Base-by-base conservation (phyloP, 2,329 filamentous ascomycete genomes). In the Ceratocystis diversiconidia region DNA sequence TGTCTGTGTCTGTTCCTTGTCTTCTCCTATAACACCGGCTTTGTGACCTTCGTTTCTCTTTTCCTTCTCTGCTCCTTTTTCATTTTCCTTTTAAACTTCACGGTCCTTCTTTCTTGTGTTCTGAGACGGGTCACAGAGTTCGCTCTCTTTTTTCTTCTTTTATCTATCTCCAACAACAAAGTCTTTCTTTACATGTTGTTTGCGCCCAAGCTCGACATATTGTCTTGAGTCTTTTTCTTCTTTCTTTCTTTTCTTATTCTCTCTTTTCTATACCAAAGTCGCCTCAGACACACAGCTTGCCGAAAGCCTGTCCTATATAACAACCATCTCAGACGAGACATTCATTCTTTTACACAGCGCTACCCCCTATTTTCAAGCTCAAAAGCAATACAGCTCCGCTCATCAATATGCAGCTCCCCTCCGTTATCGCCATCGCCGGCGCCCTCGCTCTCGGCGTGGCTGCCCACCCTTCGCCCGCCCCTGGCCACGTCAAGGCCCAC, bases 321-420 rank as follows among this genome's bases (percentile, higher is more conserved):
- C 41, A 57, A 55, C 62, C 41, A 19, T 64, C 36, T 63, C 61
- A 52, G 50, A 43, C 61, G 36, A 25, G 48, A 63, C 55, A 60
- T 63, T 61, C 48, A 15, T 63, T 63, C 61, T 3, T 65, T 15
- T 61, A 50, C 41, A 36, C 48, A 22, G 22, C 41, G 41, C 48
- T 10, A 28, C 17, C 12, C 12, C 22, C 25, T 60, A 32, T 25
- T 36, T 17, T 64, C 41, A 22, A 44, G n/a, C 61, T 19, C 59
- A 36, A 41, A 59, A 32, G 25, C 25, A 63, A 10, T 5, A 22
- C 1, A 22, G 8, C 8, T 5, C 19, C 12, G 17, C 15, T 48
- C 19, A n/a, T 12, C 69, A 75, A 69, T 63, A 78, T 79, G 77
- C 78, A 78, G 74, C 71, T 78, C 72, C 73, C 76, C 25, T 71